Evolutionary conservation across 129 eudicot genomes (phyloP), one percentile per base, ranked within the genome.

Genomic region (Flaveria bidentis): DNA sequence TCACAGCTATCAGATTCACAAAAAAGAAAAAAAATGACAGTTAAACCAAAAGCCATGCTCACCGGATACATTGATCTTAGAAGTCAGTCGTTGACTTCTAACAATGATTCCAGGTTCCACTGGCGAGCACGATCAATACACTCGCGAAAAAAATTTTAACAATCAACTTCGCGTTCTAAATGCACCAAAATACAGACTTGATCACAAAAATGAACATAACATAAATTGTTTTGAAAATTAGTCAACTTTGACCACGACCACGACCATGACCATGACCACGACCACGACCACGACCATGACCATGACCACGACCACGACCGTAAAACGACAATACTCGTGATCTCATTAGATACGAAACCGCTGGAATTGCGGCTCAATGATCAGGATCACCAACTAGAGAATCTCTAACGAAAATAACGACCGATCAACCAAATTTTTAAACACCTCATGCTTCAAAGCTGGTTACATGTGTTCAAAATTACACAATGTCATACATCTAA

Each of bases 231-330:
- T 69, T 63, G 66, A 23, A 79, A 79, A 72, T 20, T 49, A 33
- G 73, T 49, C 50, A 79, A 67, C 10, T 73, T 73, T 74, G 79
- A 79, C 83, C 73, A 64, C 20, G 76, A 72, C 82, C 78, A 62
- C 25, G 78, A 74, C 78, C 63, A n/a, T n/a, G n/a, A n/a, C n/a
- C n/a, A n/a, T n/a, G n/a, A n/a, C n/a, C n/a, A n/a, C n/a, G n/a
- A n/a, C n/a, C n/a, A n/a, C n/a, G n/a, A n/a, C n/a, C n/a, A n/a
- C n/a, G n/a, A n/a, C n/a, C n/a, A n/a, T n/a, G n/a, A n/a, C 76
- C 20, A 67, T 6, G 36, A 30, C 36, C 36, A 4, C 4, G 36
- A 79, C 82, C 78, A 62, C 25, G 78, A 74, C 78, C 63, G 78
- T 46, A 52, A 79, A 72, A 79, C 74, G 49, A 72, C 82, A 69